Evolutionary conservation across 2,329 filamentous ascomycete genomes (phyloP).

Genomic region (Daldinia eschscholtzii): DNA sequence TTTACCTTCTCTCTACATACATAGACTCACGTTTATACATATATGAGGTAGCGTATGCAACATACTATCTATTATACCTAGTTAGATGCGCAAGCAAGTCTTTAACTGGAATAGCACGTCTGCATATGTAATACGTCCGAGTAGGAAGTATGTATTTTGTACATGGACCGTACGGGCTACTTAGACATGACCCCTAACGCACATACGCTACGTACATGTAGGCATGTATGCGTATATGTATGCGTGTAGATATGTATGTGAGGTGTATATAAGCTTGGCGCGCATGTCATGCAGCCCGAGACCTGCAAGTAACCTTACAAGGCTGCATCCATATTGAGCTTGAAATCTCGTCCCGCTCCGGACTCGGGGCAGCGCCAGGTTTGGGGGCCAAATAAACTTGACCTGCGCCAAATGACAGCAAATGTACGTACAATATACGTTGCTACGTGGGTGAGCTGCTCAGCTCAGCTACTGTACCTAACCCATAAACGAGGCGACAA

Average conservation of each 20-base stretch:
- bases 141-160: constrained; percentile 12
- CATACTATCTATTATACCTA: not conserved
- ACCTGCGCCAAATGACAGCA: not conserved
- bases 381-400: constrained; percentile 32
- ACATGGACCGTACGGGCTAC: constrained; percentile 5
- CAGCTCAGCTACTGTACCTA: constrained; percentile 31
- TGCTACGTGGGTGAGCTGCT: constrained; percentile 4
- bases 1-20: not conserved
- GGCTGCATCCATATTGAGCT: constrained; percentile 41
- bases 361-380: constrained; percentile 28
- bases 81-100: not conserved
- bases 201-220: constrained; percentile 10
- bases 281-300: constrained; percentile 40
- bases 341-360: constrained; percentile 38
- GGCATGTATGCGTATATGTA: constrained; percentile 18
- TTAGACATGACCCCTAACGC: not conserved
- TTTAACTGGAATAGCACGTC: constrained; percentile 10
- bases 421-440: constrained; percentile 7
- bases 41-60: constrained; percentile 2
- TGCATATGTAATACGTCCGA: constrained; percentile 6
- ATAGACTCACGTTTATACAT: not conserved
- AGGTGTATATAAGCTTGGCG: constrained; percentile 35
- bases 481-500: constrained; percentile 36
- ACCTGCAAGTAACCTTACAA: constrained; percentile 45
- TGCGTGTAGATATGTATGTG: constrained; percentile 22